Evolutionary conservation across 2,329 filamentous ascomycete species (phyloP).

Genomic region (Ascosphaera apis): DNA sequence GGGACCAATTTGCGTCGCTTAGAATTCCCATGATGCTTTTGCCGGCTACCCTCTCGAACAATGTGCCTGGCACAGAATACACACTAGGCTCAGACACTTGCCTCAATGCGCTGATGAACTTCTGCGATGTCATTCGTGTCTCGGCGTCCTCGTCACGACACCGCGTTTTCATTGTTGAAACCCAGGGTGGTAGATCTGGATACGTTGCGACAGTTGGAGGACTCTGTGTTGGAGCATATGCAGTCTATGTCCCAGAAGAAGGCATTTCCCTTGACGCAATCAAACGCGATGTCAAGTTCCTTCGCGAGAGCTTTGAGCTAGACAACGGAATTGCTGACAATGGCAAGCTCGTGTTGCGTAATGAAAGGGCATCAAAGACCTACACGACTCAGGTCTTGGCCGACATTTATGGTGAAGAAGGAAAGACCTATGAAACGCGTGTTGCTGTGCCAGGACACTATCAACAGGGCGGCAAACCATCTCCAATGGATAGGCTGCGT

Average conservation of each 20-base stretch:
- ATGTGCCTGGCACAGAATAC: constrained; percentile 93
- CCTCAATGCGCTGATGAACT: constrained; percentile 78
- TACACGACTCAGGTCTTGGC: constrained; percentile 88
- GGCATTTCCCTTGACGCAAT: constrained; percentile 88
- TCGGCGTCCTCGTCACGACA: constrained; percentile 83
- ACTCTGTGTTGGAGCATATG: constrained; percentile 71
- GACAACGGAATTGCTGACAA: constrained; percentile 77
- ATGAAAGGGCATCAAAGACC: constrained; percentile 75
- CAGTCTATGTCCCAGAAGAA: constrained; percentile 93
- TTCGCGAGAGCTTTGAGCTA: constrained; percentile 62
- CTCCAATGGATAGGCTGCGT: constrained; percentile 84
- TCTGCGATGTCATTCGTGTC: constrained; percentile 95
- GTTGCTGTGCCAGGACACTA: constrained; percentile 85
- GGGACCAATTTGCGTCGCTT: constrained; percentile 57
- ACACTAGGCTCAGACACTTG: constrained; percentile 92
- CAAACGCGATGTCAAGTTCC: constrained; percentile 65
- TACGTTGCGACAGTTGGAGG: constrained; percentile 84
- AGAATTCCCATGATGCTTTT: constrained; percentile 81
- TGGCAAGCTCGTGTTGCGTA: constrained; percentile 80
- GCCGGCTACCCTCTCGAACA: constrained; percentile 96
- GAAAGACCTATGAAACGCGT: constrained; percentile 86
- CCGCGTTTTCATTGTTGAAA: constrained; percentile 93
- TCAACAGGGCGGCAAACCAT: constrained; percentile 80
- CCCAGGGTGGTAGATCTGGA: constrained; percentile 80
- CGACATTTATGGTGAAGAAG: constrained; percentile 81